These are phyloP conservation scores for Hymenoscyphus repandus DNA, from an alignment of 2,329 filamentous ascomycete genomes.

Conservation along the genomic window DNA sequence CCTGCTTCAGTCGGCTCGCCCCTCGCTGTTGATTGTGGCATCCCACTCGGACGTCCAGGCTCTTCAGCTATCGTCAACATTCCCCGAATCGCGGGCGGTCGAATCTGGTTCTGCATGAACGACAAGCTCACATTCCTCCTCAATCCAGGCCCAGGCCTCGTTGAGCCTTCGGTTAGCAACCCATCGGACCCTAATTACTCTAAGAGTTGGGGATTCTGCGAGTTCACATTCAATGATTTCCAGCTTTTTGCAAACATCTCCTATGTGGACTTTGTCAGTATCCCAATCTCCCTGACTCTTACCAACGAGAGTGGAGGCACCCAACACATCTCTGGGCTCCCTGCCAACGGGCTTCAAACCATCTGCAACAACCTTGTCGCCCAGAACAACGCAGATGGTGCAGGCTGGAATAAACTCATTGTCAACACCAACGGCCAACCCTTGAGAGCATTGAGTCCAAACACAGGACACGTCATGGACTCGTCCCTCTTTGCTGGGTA, in stretches of 20 bases:
- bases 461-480: slow-evolving; percentile 34
- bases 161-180: slow-evolving; percentile 71
- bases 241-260: slow-evolving; percentile 65
- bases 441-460: slow-evolving; percentile 41
- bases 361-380: slow-evolving; percentile 49
- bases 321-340: slow-evolving; percentile 54
- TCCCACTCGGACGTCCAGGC: slow-evolving; percentile 58
- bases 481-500: slow-evolving; percentile 36
- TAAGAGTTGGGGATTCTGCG: slow-evolving; percentile 61
- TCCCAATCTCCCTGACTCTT: slow-evolving; percentile 55
- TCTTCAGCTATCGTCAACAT: slow-evolving; percentile 55
- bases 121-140: slow-evolving; percentile 60
- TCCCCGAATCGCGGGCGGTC: slow-evolving; percentile 63
- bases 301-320: slow-evolving; percentile 37
- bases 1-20: slow-evolving; percentile 46
- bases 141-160: slow-evolving; percentile 63
- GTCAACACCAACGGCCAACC: slow-evolving; percentile 30
- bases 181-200: slow-evolving; percentile 56
- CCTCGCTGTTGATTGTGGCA: slow-evolving; percentile 54
- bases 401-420: slow-evolving; percentile 55
- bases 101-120: slow-evolving; percentile 66
- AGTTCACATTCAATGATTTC: slow-evolving; percentile 59
- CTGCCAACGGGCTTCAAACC: slow-evolving; percentile 47
- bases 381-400: slow-evolving; percentile 51
- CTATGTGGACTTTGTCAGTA: slow-evolving; percentile 69